Conservation (phyloP, 2,329 filamentous ascomycete species). For the Aspergillus viridinutans region DNA sequence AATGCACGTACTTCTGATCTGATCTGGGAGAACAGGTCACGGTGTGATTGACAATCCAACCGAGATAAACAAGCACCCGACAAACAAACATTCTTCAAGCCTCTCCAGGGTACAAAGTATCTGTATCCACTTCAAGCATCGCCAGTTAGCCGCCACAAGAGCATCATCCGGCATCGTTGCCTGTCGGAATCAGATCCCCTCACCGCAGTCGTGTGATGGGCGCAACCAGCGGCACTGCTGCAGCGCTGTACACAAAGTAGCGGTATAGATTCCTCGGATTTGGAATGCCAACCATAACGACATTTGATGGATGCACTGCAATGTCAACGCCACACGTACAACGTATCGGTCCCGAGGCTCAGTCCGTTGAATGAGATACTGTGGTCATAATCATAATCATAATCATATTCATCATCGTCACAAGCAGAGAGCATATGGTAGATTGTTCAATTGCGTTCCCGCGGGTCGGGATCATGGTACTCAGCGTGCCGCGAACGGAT, state of each 20-base stretch:
- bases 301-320: neutral
- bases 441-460: conserved; percentile 5
- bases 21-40: neutral
- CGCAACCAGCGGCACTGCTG: conserved; percentile 3
- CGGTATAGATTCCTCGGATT: conserved; percentile 11
- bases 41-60: neutral
- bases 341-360: neutral
- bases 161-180: conserved; percentile 3
- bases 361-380: neutral
- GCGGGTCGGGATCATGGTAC: conserved; percentile 8
- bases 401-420: conserved; percentile 1
- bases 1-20: neutral
- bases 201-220: conserved; percentile 17
- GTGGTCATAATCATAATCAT: neutral
- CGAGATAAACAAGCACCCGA: neutral
- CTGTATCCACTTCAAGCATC: neutral
- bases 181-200: conserved; percentile 2
- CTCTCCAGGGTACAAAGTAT: neutral
- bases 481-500: conserved; percentile 10
- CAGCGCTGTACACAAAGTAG: conserved; percentile 7
- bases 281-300: conserved; percentile 2
- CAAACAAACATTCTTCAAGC: neutral
- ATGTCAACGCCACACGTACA: neutral
- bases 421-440: conserved; percentile 6
- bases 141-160: neutral